Evolutionary conservation across 2,329 filamentous ascomycete genomes (phyloP).

Genomic region (Penicillium glabrum): DNA sequence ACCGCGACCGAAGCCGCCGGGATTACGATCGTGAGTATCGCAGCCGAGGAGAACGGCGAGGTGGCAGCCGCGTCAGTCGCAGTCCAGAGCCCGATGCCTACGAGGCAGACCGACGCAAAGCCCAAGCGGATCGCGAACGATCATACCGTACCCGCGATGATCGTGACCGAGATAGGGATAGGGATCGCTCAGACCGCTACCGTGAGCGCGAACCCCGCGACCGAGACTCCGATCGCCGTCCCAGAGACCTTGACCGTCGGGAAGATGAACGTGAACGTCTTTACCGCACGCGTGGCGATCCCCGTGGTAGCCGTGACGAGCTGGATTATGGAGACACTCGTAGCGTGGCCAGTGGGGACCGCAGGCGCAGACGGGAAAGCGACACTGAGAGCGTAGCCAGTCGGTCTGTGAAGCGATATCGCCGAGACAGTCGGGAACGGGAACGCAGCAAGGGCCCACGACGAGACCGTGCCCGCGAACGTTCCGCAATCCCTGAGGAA

Average conservation of each 20-base stretch:
- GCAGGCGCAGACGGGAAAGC: conserved; percentile 76
- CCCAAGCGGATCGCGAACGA: conserved; percentile 89
- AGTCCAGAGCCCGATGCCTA: conserved; percentile 93
- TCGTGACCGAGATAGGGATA: conserved; percentile 40
- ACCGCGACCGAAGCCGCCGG: conserved; percentile 50
- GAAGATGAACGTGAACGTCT: conserved; percentile 87
- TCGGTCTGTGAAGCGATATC: conserved; percentile 61
- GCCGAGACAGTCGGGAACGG: conserved; percentile 42
- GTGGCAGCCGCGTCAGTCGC: conserved; percentile 66
- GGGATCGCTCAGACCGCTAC: conserved; percentile 17
- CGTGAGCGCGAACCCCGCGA: conserved; percentile 40
- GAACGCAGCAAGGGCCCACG: conserved; percentile 45
- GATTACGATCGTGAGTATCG: conserved; percentile 61
- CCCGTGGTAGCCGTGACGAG: conserved; percentile 77
- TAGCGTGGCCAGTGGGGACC: conserved; percentile 57
- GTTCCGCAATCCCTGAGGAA: conserved; percentile 34
- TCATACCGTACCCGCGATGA: conserved; percentile 83
- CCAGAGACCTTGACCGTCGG: conserved; percentile 49
- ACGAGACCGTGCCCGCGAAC: conserved; percentile 57
- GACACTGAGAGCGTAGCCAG: conserved; percentile 64
- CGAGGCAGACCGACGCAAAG: conserved; percentile 90
- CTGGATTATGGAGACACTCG: conserved; percentile 76
- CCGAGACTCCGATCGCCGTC: conserved; percentile 40
- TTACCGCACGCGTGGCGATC: conserved; percentile 79
- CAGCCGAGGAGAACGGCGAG: conserved; percentile 41